Base-by-base conservation (phyloP, 768 basidiomycete genomes). In the Macrolepiota albuminosa region DNA sequence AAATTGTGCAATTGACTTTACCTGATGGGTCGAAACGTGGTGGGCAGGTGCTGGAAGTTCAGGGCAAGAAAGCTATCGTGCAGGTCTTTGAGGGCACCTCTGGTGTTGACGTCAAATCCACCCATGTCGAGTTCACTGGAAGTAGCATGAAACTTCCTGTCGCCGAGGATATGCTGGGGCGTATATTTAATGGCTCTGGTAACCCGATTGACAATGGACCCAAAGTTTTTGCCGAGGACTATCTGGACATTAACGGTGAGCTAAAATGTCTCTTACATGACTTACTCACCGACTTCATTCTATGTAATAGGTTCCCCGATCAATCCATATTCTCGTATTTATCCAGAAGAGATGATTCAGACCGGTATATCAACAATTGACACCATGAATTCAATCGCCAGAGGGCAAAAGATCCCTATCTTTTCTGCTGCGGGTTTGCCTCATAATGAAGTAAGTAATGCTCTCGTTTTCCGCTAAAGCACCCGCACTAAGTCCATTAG, bases 281-380 rank as follows among this genome's bases (percentile, higher is more conserved):
- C 57, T 40, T 56, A 56, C 48, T 57, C 64, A 24, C 58, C 64
- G 39, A 34, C 59, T 16, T 55, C 10, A 58, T 46, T 50, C 26
- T 47, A 58, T 64, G 24, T 56, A 65, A 47, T 64, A 96, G 95
- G 95, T 62, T 96, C 94, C 5, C 97, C 97, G 47, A 99, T 98
- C 77, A 99, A 96, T 73, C 94, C 94, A 24, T 96, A 88, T 74
- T 93, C 92, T 63, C 95, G 97, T 72, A 98, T 98, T 78, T 98
- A 99, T 78, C 97, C 97, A 61, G 97, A 98, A 76, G 97, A 99
- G 78, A 99, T 99, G 97, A 98, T 99, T 64, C 97, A 99, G 75
- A 99, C 97, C 39, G 97, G 97, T 76, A 98, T 98, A 69, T 99
- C 97, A 47, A 99, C 97, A 29, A 95, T 96, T 70, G 94, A 96